Conservation (phyloP, 2,329 filamentous ascomycete species). For the Ophiocordyceps sinensis region DNA sequence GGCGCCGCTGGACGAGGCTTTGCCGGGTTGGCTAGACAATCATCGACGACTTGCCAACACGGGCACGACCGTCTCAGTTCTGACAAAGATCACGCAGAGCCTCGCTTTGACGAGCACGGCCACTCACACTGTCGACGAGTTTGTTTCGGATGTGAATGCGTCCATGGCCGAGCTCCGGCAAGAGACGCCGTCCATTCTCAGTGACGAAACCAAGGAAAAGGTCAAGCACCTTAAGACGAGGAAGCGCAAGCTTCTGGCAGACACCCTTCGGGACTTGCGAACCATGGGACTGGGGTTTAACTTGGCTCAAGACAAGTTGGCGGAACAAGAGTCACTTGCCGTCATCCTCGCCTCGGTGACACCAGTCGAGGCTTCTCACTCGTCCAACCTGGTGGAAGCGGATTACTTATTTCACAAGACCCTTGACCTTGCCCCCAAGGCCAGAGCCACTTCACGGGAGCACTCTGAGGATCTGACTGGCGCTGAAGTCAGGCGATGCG, state of each 20-base stretch:
- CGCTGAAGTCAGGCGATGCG: constrained; percentile 64
- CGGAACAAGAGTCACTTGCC: constrained; percentile 57
- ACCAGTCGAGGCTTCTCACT: constrained; percentile 19
- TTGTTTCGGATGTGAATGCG: constrained; percentile 52
- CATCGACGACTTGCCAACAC: constrained; percentile 59
- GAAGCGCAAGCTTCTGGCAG: constrained; percentile 81
- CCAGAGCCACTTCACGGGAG: constrained; percentile 51
- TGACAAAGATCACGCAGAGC: constrained; percentile 47
- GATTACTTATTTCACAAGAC: constrained; percentile 70
- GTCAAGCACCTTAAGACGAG: constrained; percentile 83
- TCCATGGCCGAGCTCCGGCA: constrained; percentile 64
- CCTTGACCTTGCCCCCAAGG: constrained; percentile 55
- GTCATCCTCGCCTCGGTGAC: constrained; percentile 49
- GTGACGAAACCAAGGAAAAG: constrained; percentile 69
- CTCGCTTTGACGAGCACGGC: constrained; percentile 39
- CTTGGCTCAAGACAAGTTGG: constrained; percentile 57
- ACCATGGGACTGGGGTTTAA: constrained; percentile 86
- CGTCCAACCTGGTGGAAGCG: constrained; percentile 19
- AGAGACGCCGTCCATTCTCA: constrained; percentile 68
- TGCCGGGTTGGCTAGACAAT: constrained; percentile 25
- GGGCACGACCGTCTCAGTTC: constrained; percentile 55
- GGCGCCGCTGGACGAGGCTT: constrained; percentile 8
- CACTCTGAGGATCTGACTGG: constrained; percentile 77
- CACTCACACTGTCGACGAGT: constrained; percentile 46
- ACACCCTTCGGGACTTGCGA: constrained; percentile 68